Evolutionary conservation across 2,329 filamentous ascomycete genomes (phyloP), one percentile per base, ranked within the genome.

Genomic region (Cercospora sojina): DNA sequence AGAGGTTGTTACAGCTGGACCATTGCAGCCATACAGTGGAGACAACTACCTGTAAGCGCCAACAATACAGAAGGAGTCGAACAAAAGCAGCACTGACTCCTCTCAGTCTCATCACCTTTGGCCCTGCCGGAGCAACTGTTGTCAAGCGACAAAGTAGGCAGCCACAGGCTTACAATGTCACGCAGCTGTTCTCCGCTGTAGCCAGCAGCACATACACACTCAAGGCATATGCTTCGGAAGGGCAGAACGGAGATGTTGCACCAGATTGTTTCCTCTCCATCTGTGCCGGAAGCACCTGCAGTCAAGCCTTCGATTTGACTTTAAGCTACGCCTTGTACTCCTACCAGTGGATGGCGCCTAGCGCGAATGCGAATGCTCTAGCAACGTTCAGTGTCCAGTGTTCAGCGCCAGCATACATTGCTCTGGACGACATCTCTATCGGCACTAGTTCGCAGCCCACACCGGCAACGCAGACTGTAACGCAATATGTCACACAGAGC

Each of bases 261-360:
- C 63, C 66, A 16, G 59, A 66, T 3, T 68, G 66, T 20, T 27
- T 31, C 8, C n/a, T 66, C 13, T 66, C 59, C 7, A 66, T 68
- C 18, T 68, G 66, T 51, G 59, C 29, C n/a, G 53, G 57, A 18
- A 49, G 56, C 27, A 20, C 31, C 12, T 68, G 66, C 55, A 56
- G 66, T 29, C 5, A n/a, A 16, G 18, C 60, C 38, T 20, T 31
- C 16, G 38, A n/a, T 1, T 38, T 67, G 29, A 53, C 65, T n/a
- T 25, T 27, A 27, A 43, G 18, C 3, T 64, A 67, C 20, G 23
- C 61, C 12, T 25, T 25, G 16, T 64, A 60, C 25, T 64, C 65
- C 9, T 56, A 60, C 31, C 18, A n/a, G 12, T 67, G 63, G 31
- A 51, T 31, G 13, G 55, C 62, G 16, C n/a, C 27, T 7, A 18